These are phyloP conservation scores for Calendula officinalis DNA, from an alignment of 129 eudicot genomes.

Conservation along the genomic window DNA sequence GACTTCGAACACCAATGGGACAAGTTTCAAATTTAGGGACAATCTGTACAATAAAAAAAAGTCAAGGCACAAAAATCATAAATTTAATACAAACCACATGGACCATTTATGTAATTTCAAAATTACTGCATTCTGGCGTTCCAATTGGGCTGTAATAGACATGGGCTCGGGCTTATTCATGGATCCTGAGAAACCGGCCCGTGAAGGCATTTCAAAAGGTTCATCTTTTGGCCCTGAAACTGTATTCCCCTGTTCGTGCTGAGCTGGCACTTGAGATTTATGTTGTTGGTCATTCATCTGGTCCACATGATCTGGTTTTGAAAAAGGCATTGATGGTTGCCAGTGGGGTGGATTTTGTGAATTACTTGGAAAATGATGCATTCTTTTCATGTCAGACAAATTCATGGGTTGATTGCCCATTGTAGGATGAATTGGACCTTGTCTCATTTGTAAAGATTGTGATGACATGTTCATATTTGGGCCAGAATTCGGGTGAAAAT, in stretches of 20 bases:
- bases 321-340: conserved; percentile 52
- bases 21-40: no score
- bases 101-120: no score
- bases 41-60: no score
- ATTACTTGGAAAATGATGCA: conserved; percentile 43
- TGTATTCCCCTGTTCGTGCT: conserved; percentile 44
- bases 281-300: conserved; percentile 65
- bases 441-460: conserved; percentile 37
- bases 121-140: conserved; percentile 43
- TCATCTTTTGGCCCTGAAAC: conserved; percentile 50
- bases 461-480: conserved; percentile 47
- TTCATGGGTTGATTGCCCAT: conserved; percentile 38
- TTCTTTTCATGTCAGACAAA: conserved; percentile 48
- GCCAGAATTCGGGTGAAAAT: conserved; percentile 38
- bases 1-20: no score
- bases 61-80: no score
- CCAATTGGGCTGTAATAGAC: conserved; percentile 49
- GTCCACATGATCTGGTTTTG: conserved; percentile 64
- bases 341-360: conserved; percentile 46
- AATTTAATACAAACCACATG: neutral
- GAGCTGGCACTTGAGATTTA: conserved; percentile 47
- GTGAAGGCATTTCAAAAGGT: conserved; percentile 50
- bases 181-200: conserved; percentile 49
- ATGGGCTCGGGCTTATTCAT: conserved; percentile 33
- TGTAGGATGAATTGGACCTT: conserved; percentile 43